Evolutionary conservation across 768 basidiomycete genomes (phyloP), one percentile per base, ranked within the genome.

Genomic region (Russula ochroleuca): DNA sequence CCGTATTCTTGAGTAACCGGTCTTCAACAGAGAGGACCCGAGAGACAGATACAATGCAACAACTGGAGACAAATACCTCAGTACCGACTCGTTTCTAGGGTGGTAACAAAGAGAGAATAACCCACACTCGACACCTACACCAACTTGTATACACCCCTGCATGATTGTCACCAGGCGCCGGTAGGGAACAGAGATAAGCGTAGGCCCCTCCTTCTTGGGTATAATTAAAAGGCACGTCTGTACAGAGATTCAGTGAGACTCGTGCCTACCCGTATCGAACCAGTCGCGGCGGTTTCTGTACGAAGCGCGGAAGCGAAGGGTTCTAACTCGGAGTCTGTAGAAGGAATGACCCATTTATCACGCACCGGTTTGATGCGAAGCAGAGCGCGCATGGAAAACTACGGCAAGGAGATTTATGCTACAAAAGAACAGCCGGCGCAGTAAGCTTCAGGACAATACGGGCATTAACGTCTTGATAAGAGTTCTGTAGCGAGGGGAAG

Each of bases 141-240:
- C 33, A 43, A 61, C 11, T 52, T 35, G 31, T 40, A 49, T 38
- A 7, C 35, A 31, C 47, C 48, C 37, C 40, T 31, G 50, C 52
- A 55, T 6, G 51, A 31, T 41, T 38, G 40, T 50, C 9, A 41
- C 31, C 25, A 56, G 19, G 23, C 14, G 48, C 25, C 2, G 7
- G n/a, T 33, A 56, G 38, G 52, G n/a, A 59, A 47, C 37, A 19
- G 28, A 15, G 65, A 67, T 54, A 52, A 40, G 23, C 51, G 45
- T 19, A 38, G 21, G 31, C 23, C 15, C 5, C 52, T 45, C 59
- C 54, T 25, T 61, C 47, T 38, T 10, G 17, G 40, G 64, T 43
- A 2, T 43, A 65, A 65, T 65, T 65, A 55, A 61, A 54, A 59
- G 59, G 23, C 31, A 31, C 31, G 19, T 40, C 54, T 58, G 41